A percentile compares a stretch with the other conserved stretches of the same genome.
These are phyloP conservation scores for Austroboletus niveus DNA, from an alignment of 1,284 basidiomycete species.

Conservation along the genomic window DNA sequence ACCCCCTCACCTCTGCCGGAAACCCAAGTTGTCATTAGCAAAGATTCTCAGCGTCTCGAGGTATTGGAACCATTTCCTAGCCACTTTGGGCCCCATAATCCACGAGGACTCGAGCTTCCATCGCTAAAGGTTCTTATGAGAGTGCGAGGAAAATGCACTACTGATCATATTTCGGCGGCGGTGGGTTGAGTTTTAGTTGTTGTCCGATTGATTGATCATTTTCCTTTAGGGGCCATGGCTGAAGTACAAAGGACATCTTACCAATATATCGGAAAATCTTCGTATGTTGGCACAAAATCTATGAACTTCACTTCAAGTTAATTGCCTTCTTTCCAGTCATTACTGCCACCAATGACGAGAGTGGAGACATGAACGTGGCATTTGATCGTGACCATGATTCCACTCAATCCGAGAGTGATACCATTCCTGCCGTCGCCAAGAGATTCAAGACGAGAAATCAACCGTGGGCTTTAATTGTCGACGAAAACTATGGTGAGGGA, in stretches of 20 bases:
- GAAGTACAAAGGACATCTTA: constrained; percentile 96
- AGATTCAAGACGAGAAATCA: constrained; percentile 77
- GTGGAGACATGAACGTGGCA: constrained; percentile 86
- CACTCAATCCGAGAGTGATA: constrained; percentile 59
- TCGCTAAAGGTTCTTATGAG: constrained; percentile 83
- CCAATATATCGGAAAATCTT: constrained; percentile 96
- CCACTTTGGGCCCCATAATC: constrained; percentile 63
- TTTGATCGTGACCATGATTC: constrained; percentile 64
- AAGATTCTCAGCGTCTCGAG: constrained; percentile 86
- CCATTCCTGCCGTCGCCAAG: constrained; percentile 89
- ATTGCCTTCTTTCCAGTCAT: constrained; percentile 50
- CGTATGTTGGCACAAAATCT: constrained; percentile 53
- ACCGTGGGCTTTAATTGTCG: constrained; percentile 94
- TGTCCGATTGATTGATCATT: constrained; percentile 6
- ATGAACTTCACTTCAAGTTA: constrained; percentile 33
- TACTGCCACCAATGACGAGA: constrained; percentile 90
- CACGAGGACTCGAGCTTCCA: constrained; percentile 74
- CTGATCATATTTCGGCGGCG: constrained; percentile 96
- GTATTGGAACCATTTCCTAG: constrained; percentile 83
- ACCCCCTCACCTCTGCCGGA: constrained; percentile 76
- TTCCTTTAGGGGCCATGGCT: constrained; percentile 83
- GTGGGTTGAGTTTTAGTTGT: constrained; percentile 41
- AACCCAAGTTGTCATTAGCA: constrained; percentile 76
- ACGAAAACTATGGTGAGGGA: constrained; percentile 97
- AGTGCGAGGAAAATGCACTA: constrained; percentile 97